A percentile compares a stretch with the other conserved stretches of the same genome.
Conservation (phyloP, 768 basidiomycete genomes). For the Boletus eberwhitei region DNA sequence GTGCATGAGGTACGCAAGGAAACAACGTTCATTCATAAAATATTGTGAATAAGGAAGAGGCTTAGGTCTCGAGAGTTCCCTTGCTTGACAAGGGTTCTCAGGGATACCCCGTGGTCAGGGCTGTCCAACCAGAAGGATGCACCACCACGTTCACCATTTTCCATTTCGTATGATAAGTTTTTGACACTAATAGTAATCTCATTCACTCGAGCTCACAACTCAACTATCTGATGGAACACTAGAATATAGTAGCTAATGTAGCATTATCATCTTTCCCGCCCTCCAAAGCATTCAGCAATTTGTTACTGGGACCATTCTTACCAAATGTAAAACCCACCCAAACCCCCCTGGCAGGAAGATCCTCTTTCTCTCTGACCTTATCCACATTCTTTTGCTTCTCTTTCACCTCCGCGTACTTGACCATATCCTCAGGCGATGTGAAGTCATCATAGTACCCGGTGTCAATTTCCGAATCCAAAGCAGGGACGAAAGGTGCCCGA, state of each 20-base stretch:
- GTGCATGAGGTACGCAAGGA: background rate
- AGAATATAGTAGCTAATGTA: constrained; percentile 61
- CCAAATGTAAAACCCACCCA: constrained; percentile 94
- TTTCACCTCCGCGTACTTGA: constrained; percentile 96
- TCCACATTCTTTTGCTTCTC: constrained; percentile 97
- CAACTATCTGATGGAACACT: background rate
- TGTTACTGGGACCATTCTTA: constrained; percentile 70
- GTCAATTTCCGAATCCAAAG: constrained; percentile 90
- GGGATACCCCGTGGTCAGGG: too few species aligned
- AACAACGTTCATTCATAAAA: too few species aligned
- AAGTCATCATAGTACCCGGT: constrained; percentile 96
- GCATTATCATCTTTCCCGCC: constrained; percentile 43
- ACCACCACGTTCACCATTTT: too few species aligned
- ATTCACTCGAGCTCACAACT: background rate
- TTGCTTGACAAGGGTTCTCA: too few species aligned
- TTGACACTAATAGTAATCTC: too few species aligned
- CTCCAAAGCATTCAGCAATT: constrained; percentile 25
- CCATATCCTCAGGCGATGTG: constrained; percentile 88
- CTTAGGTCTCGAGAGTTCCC: too few species aligned
- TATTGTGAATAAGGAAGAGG: too few species aligned
- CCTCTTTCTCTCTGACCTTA: constrained; percentile 84
- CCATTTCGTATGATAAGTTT: too few species aligned
- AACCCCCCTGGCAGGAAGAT: constrained; percentile 64
- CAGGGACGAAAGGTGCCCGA: constrained; percentile 89
- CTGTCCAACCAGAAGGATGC: too few species aligned